These are phyloP conservation scores for Torulaspora franciscae DNA, from an alignment of 805 yeast genomes.

Conservation along the genomic window DNA sequence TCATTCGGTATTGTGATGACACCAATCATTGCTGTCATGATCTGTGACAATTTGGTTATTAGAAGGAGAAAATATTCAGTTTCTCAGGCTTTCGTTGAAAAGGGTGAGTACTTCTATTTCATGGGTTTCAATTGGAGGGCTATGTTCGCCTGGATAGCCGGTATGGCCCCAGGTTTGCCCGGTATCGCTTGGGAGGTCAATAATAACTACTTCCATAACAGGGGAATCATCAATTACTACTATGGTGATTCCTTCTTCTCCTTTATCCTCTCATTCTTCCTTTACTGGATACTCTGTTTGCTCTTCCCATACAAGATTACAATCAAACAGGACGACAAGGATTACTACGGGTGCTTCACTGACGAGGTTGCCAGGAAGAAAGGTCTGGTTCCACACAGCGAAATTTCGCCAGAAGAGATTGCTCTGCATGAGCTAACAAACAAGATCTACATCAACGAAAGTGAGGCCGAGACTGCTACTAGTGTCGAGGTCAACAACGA, in stretches of 20 bases:
- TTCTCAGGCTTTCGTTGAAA: slow-evolving; percentile 25
- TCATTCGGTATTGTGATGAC: slow-evolving; percentile 39
- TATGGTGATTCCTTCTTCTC: slow-evolving; percentile 43
- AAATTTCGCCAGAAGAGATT: slow-evolving; percentile 26
- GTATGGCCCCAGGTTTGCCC: slow-evolving; percentile 47
- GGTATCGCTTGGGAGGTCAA: slow-evolving; percentile 41
- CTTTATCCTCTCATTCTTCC: slow-evolving; percentile 38
- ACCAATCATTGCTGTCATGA: slow-evolving; percentile 38
- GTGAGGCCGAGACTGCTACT: slow-evolving; percentile 12
- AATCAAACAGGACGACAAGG: slow-evolving; percentile 38
- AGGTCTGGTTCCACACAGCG: slow-evolving; percentile 34
- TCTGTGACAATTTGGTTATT: slow-evolving; percentile 40
- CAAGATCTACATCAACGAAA: slow-evolving; percentile 8
- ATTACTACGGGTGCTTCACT: slow-evolving; percentile 39
- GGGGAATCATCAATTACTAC: slow-evolving; percentile 42
- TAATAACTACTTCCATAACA: slow-evolving; percentile 24
- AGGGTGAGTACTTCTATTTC: slow-evolving; percentile 37
- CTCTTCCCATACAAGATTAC: slow-evolving; percentile 38
- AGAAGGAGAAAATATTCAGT: slow-evolving; percentile 37
- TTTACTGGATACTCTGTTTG: slow-evolving; percentile 35
- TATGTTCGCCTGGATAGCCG: slow-evolving; percentile 33
- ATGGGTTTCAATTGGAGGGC: slow-evolving; percentile 41
- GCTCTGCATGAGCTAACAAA: slow-evolving; percentile 12
- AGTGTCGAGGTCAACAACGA: slow-evolving; percentile 10
- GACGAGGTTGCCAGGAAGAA: slow-evolving; percentile 35